Evolutionary conservation across 345 rosid species (phyloP).

Genomic region (Salix purpurea): DNA sequence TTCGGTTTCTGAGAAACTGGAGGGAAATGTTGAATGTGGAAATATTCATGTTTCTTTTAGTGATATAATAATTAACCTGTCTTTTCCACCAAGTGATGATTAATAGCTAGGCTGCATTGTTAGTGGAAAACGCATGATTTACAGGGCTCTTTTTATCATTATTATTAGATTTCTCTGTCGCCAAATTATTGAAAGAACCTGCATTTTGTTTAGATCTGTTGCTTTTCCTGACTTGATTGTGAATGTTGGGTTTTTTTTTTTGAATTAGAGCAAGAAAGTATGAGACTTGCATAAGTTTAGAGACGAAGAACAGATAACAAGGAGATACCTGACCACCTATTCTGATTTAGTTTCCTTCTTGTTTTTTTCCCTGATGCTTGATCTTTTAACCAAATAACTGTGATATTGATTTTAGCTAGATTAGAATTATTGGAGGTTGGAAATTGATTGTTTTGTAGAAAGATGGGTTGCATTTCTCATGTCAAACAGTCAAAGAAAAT

Average conservation of each 20-base stretch:
- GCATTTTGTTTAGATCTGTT: conserved; percentile 23
- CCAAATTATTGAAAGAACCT: not conserved
- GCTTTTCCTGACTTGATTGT: conserved; percentile 1
- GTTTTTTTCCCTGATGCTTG: not conserved
- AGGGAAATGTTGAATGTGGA: not conserved
- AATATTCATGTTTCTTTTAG: not conserved
- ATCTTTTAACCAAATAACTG: not conserved
- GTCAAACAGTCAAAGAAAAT: no score
- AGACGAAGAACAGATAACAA: not conserved
- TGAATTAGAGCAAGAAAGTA: not conserved
- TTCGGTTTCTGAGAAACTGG: conserved; percentile 12
- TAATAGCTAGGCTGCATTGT: not conserved
- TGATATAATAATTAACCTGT: not conserved
- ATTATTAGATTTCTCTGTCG: not conserved
- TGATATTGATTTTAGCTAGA: not conserved
- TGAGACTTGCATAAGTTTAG: not conserved
- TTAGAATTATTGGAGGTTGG: not conserved
- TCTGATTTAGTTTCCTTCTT: not conserved
- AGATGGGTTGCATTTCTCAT: no score
- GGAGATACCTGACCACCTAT: not conserved
- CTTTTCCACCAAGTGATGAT: not conserved
- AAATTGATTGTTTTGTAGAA: not conserved
- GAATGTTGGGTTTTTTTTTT: conserved; percentile 9
- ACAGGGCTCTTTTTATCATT: not conserved
- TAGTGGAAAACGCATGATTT: not conserved